phyloP scores from a whole-genome alignment of 306 rosid species.

The Glycine soja region DNA sequence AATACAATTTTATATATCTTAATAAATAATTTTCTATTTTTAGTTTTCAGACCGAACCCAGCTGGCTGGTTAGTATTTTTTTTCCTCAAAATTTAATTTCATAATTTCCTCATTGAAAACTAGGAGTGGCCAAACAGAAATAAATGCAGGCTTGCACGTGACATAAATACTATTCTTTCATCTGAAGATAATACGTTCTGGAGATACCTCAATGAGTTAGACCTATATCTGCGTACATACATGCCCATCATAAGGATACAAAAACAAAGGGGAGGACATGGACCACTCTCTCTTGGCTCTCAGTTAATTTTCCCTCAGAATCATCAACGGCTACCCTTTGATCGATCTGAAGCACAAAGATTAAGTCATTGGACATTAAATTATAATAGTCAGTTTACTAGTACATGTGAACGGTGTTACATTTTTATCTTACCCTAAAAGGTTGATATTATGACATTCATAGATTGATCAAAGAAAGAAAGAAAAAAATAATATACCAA shows the following conservation, averaged over 20 bases:
- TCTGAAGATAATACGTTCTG: conserved; percentile 41
- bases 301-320: conserved; percentile 22
- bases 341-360: conserved; percentile 33
- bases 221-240: conserved; percentile 27
- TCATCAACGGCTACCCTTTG: conserved; percentile 40
- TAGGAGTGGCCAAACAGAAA: conserved; percentile 66
- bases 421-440: conserved; percentile 29
- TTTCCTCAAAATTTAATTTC: neutral
- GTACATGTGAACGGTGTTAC: conserved; percentile 25
- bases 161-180: conserved; percentile 52
- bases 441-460: conserved; percentile 1
- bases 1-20: too few relatives aligned
- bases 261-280: conserved; percentile 37
- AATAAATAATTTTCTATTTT: too few relatives aligned
- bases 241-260: conserved; percentile 37
- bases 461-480: neutral
- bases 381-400: neutral
- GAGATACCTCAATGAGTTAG: conserved; percentile 41
- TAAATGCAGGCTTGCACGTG: conserved; percentile 77
- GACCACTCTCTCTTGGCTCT: conserved; percentile 47
- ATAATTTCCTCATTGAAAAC: conserved; percentile 44
- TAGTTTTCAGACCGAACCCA: too few relatives aligned
- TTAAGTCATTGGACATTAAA: conserved; percentile 41
- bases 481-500: neutral
- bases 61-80: too few relatives aligned